Evolutionary conservation across 1,139 yeast species (phyloP), one percentile per base, ranked within the genome.

Genomic region (Sugiyamaella neomexicana): DNA sequence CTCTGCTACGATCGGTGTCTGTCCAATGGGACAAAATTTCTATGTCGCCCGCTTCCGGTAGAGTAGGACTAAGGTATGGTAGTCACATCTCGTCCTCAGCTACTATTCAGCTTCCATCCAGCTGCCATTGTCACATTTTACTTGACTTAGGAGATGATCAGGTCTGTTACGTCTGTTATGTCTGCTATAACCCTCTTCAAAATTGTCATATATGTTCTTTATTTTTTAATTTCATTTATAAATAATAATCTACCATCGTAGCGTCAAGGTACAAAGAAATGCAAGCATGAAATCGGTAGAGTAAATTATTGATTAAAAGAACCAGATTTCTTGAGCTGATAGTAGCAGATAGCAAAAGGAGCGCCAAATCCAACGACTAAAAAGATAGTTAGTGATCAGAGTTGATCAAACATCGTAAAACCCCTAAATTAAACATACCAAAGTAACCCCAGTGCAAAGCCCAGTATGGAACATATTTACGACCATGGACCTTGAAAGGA

Each of bases 401-500:
- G n/a, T 23, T 16, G 32, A 2, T 34, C 23, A 12, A 8, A 12
- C 10, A 36, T 5, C 3, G 8, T 4, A 7, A 29, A 9, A 29
- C n/a, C 2, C 34, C 34, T 9, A 3, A 3, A 3, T 13, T 32
- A 42, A 23, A 72, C 76, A 51, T 70, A 71, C 90, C 84, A 69
- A 89, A 81, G 75, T 83, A 84, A 55, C 91, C 83, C 80, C 88
- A 86, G 79, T 85, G 96, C 63, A 85, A 79, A 52, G 89, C 76
- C 65, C 83, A 86, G 72, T 81, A 89, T 62, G 98, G 98, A 62
- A 91, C 80, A 55, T 42, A 62, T 78, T 83, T 87, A 81, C 96
- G 89, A 81, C 83, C 79, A 80, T 89, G 89, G 62, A 93, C 95
- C 79, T 83, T 82, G 83, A 91, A 93, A 62, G 99, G 99, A 63